Evolutionary conservation across 441 rosid species (phyloP), one percentile per base, ranked within the genome.

Genomic region (Corymbia citriodora): DNA sequence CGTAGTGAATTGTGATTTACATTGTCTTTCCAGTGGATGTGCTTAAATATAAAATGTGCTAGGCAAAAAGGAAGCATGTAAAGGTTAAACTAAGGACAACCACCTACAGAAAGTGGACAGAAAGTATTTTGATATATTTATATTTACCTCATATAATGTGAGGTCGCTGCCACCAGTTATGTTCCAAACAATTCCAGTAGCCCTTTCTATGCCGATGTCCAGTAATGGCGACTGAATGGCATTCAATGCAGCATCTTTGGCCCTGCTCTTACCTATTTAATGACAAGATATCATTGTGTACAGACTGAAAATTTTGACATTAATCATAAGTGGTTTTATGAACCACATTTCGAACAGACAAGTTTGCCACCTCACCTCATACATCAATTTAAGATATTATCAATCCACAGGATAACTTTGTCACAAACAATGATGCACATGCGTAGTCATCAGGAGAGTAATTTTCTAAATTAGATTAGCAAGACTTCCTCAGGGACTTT

Each of bases 171-270:
- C 99, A 90, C 99, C 99, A 88, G 99, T 98, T 81, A 98, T 97
- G 94, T 96, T 98, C 99, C 99, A 98, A 52, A 98, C 98, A 57
- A 98, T 98, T 90, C 99, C 99, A 91, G 99, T 98, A 88, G 99
- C 99, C 91, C 99, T 96, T 93, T 98, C 99, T 89, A 97, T 98
- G 89, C 99, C 99, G 89, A 98, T 94, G 92, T 98, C 99, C 89
- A 97, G 92, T 88, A 98, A 93, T 90, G 99, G 99, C 90, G 99
- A 98, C 88, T 98, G 99, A 92, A 98, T 96, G 7, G 99, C 99
- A 88, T 98, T 96, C 90, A 98, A 92, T 87, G 99, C 99, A 92
- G 99, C 99, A 93, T 98, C 99, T 95, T 99, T 96, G 89, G 98
- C 99, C 90, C 99, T 95, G 55, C 98, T 95, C 93, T 98, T 96